Percentiles rank a stretch among this genome's conserved stretches.
Conservation (phyloP, 163 green algal species). For the Prototheca stagnorum region DNA sequence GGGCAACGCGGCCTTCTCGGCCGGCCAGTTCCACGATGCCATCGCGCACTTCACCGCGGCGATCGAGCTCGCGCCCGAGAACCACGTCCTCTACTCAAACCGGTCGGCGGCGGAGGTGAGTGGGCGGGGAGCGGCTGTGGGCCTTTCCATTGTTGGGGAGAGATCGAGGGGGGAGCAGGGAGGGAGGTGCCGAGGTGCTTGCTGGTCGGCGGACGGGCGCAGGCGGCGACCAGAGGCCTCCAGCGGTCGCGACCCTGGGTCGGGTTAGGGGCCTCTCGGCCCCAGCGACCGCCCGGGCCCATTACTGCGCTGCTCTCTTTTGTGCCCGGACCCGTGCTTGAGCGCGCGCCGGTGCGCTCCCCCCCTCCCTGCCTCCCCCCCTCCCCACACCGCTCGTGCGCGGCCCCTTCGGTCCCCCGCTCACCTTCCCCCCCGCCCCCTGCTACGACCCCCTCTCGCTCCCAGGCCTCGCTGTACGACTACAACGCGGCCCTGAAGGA, state of each 20-base stretch:
- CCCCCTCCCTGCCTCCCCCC: too few relatives aligned
- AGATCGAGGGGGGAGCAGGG: not conserved
- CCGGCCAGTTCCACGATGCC: constrained; percentile 64
- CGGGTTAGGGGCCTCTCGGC: too few relatives aligned
- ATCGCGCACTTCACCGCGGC: constrained; percentile 70
- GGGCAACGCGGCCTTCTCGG: constrained; percentile 83
- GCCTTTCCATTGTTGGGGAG: not conserved
- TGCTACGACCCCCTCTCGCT: not conserved
- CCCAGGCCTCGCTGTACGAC: constrained; percentile 53
- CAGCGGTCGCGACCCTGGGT: not conserved
- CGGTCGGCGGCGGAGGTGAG: constrained; percentile 52
- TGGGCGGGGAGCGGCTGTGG: not conserved
- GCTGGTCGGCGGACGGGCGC: not conserved
- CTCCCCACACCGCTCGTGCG: too few relatives aligned
- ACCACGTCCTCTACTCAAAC: constrained; percentile 95
- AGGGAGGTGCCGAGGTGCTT: not conserved
- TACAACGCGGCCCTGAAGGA: constrained; percentile 76
- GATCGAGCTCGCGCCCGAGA: constrained; percentile 68
- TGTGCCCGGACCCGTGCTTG: too few relatives aligned
- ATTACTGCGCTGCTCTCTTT: too few relatives aligned
- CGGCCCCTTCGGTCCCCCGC: too few relatives aligned
- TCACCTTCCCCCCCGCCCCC: not conserved
- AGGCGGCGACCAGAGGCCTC: not conserved
- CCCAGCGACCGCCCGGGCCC: too few relatives aligned
- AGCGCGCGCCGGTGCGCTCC: too few relatives aligned